Percentiles rank a stretch among this genome's conserved stretches.
phyloP scores from a whole-genome alignment of 2,329 filamentous ascomycete genomes.

The Aspergillus amoenus region DNA sequence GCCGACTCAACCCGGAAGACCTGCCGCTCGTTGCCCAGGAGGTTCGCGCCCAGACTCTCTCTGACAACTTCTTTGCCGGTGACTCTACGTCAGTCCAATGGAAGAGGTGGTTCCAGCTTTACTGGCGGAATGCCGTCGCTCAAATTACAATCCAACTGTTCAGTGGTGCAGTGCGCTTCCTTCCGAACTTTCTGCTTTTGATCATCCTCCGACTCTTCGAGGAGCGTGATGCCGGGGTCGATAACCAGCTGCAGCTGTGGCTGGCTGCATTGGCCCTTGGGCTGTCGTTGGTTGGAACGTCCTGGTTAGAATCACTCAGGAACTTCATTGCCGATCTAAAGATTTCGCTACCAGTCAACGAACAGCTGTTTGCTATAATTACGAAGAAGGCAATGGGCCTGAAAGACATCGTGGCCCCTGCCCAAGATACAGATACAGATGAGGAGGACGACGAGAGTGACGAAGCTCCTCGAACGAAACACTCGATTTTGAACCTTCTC shows the following conservation, averaged over 20 bases:
- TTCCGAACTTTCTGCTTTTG: slow-evolving; percentile 67
- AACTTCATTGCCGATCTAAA: slow-evolving; percentile 14
- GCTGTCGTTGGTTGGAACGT: slow-evolving; percentile 52
- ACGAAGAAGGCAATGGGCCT: slow-evolving; percentile 72
- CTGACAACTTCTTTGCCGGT: slow-evolving; percentile 1
- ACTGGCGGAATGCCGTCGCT: slow-evolving; percentile 54
- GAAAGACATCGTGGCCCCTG: slow-evolving; percentile 60
- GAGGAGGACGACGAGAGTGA: slow-evolving; percentile 41
- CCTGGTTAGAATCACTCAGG: slow-evolving; percentile 57
- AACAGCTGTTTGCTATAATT: slow-evolving; percentile 68
- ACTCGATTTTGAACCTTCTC: slow-evolving; percentile 67
- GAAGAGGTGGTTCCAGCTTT: slow-evolving; percentile 58
- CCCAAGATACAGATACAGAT: slow-evolving; percentile 36
- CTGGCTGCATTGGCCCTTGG: slow-evolving; percentile 55
- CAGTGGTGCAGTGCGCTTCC: slow-evolving; percentile 59
- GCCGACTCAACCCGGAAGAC: slow-evolving; percentile 61
- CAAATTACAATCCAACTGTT: slow-evolving; percentile 60
- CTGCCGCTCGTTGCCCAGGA: slow-evolving; percentile 59
- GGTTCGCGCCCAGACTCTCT: slow-evolving; percentile 50
- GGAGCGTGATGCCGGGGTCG: slow-evolving; percentile 46
- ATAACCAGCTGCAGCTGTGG: slow-evolving; percentile 59
- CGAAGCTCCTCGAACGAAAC: slow-evolving; percentile 55
- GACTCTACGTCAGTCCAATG: slow-evolving; percentile 47
- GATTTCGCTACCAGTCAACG: slow-evolving; percentile 57
- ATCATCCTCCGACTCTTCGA: slow-evolving; percentile 67